Percentiles rank a stretch among this genome's conserved stretches.
These are phyloP conservation scores for Funneliformis caledonium DNA, from an alignment of 371 early-diverging fungal species.

Conservation along the genomic window DNA sequence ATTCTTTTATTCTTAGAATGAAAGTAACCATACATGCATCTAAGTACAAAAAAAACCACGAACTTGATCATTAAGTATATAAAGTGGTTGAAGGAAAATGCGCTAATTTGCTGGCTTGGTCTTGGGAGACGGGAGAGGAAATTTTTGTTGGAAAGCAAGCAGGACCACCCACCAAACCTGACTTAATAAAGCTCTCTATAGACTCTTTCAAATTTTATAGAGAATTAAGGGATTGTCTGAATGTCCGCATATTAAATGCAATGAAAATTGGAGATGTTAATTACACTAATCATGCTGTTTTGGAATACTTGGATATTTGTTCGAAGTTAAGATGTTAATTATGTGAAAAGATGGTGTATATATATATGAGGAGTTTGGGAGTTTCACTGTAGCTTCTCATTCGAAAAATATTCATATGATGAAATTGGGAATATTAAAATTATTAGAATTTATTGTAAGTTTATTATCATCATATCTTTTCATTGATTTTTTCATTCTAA, in stretches of 20 bases:
- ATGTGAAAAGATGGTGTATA: conserved; percentile 39
- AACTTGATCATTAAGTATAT: not conserved
- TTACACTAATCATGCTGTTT: conserved; percentile 16
- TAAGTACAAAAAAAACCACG: conserved; percentile 28
- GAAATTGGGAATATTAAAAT: conserved; percentile 27
- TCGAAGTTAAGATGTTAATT: conserved; percentile 26
- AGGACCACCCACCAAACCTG: not conserved
- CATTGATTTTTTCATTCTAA: conserved; percentile 18
- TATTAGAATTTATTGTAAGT: conserved; percentile 36
- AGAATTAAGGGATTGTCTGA: conserved; percentile 28
- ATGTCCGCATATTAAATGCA: conserved; percentile 19
- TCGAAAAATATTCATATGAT: not conserved
- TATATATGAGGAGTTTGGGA: conserved; percentile 33
- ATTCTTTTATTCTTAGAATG: conserved; percentile 24
- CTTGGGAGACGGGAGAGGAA: conserved; percentile 14
- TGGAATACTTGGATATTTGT: conserved; percentile 26
- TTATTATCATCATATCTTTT: conserved; percentile 17
- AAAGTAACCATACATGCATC: not conserved
- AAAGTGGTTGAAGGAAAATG: conserved; percentile 31
- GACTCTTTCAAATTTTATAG: conserved; percentile 28
- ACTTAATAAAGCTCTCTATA: not conserved
- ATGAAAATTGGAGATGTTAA: not conserved
- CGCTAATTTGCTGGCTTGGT: conserved; percentile 1
- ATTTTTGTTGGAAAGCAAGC: conserved; percentile 35
- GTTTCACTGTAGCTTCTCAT: conserved; percentile 4